Evolutionary conservation across 2,329 filamentous ascomycete species (phyloP), one percentile per base, ranked within the genome.

Genomic region (Falciphora oryzae): DNA sequence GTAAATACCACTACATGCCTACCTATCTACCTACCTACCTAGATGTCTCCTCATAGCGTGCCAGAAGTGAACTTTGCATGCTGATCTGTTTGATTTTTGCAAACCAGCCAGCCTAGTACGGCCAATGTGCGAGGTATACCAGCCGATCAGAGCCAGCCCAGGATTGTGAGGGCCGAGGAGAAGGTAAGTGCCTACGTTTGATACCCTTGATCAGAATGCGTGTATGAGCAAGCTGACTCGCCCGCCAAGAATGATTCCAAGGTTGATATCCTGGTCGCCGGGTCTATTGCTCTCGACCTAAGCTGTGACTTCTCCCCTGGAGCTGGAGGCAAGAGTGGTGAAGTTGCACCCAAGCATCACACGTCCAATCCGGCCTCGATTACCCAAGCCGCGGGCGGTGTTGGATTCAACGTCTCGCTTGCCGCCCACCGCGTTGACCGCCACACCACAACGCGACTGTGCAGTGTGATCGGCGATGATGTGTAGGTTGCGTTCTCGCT

Each of bases 301-400:
- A 90, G 89, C 68, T 97, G 94, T 79, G 90, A 97, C 74, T 95
- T 89, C 68, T 69, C 70, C 29, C 44, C 61, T 27, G 74, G 72
- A 61, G 70, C 65, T 4, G 59, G 68, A 44, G 70, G 67, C 65
- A 67, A 73, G 57, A 68, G 71, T 32, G 68, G 44, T 71, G 35
- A 62, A 27, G 38, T 18, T 10, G 74, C 76, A 5, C 83, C 87
- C 7, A 78, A 83, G 62, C 79, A 88, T 53, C 85, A 93, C 66
- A 97, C 93, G 0, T 98, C 94, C 0, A 98, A 98, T 71, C 91
- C 91, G 61, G 87, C 93, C 10, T 79, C 81, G 18, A 96, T 97
- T 68, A 86, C 80, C 50, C 92, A 96, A 72, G 91, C 90, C 1
- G 84, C 97, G 10, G 95, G 95, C 16, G 95, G 95, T 8, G 95